These are phyloP conservation scores for Orobanche coerulescens DNA, from an alignment of 257 asterid species.

Conservation along the genomic window DNA sequence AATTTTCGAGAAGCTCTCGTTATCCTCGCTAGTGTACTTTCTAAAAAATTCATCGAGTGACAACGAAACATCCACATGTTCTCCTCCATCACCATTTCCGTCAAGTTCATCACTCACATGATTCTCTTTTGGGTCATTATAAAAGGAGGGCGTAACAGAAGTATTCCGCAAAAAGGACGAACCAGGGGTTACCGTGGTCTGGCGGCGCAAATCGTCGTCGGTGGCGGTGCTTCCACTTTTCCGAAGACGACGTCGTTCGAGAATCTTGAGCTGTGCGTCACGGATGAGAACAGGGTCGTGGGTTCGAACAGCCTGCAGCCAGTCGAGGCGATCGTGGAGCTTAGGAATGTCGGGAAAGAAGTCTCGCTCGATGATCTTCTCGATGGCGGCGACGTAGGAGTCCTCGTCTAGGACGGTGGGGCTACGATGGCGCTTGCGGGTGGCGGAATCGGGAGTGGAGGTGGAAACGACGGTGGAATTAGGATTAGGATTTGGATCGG, in stretches of 20 bases:
- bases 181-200: conserved; percentile 54
- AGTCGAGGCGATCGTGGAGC: conserved; percentile 87
- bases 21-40: conserved; percentile 93
- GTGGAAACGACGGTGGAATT: conserved; percentile 21
- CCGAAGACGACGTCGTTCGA: conserved; percentile 71
- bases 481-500: conserved; percentile 22
- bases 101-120: conserved; percentile 18
- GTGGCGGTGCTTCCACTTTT: conserved; percentile 26
- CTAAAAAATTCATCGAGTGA: conserved; percentile 66
- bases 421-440: conserved; percentile 34
- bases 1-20: conserved; percentile 64
- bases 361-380: conserved; percentile 91
- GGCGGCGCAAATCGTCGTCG: conserved; percentile 26
- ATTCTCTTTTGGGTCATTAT: conserved; percentile 23
- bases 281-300: conserved; percentile 80
- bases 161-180: conserved; percentile 60
- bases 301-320: conserved; percentile 81
- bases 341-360: conserved; percentile 92
- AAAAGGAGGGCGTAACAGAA: conserved; percentile 52
- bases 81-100: conserved; percentile 27
- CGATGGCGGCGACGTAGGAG: conserved; percentile 72
- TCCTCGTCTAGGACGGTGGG: conserved; percentile 73
- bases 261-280: conserved; percentile 83
- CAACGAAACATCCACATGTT: conserved; percentile 41
- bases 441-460: conserved; percentile 15